Evolutionary conservation across 2,329 filamentous ascomycete genomes (phyloP), one percentile per base, ranked within the genome.

Genomic region (Hymenoscyphus linearis): DNA sequence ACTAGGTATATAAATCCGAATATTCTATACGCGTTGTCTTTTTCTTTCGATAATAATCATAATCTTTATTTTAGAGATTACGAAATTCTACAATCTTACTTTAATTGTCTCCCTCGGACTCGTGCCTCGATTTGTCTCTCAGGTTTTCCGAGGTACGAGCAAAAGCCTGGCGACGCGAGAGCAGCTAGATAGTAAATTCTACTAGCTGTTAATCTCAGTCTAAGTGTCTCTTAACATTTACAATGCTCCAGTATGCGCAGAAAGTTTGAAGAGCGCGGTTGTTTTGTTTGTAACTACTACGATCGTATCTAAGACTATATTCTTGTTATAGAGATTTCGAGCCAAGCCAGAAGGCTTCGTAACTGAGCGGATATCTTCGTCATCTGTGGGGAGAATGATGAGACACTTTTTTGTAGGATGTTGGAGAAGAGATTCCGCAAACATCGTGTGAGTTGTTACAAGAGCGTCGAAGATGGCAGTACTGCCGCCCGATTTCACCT

Each of bases 211-310:
- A n/a, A n/a, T n/a, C n/a, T n/a, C n/a, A n/a, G n/a, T n/a, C n/a
- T n/a, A n/a, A n/a, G n/a, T n/a, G n/a, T n/a, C n/a, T n/a, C n/a
- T n/a, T n/a, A n/a, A n/a, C n/a, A n/a, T n/a, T n/a, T n/a, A n/a
- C n/a, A n/a, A n/a, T n/a, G n/a, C 60, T 14, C 60, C 60, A 18
- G 57, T 62, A 34, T 52, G 31, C 14, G n/a, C 55, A 7, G 60
- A 37, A 26, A 62, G 59, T 16, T 59, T 59, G 40, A 62, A 62
- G 4, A 58, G 27, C 7, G 31, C 40, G 13, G 16, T 25, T 12
- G 25, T 47, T 18, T 34, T n/a, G 7, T 9, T 18, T 26, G 18
- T n/a, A 7, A 27, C 57, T 25, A 58, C 35, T 14, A 58, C 57
- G 2, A 58, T 35, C 4, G 57, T 10, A 22, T 58, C 57, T 7